A percentile compares a stretch with the other conserved stretches of the same genome.
phyloP scores from a whole-genome alignment of 805 yeast species.

The Yamadazyma ubonensis region DNA sequence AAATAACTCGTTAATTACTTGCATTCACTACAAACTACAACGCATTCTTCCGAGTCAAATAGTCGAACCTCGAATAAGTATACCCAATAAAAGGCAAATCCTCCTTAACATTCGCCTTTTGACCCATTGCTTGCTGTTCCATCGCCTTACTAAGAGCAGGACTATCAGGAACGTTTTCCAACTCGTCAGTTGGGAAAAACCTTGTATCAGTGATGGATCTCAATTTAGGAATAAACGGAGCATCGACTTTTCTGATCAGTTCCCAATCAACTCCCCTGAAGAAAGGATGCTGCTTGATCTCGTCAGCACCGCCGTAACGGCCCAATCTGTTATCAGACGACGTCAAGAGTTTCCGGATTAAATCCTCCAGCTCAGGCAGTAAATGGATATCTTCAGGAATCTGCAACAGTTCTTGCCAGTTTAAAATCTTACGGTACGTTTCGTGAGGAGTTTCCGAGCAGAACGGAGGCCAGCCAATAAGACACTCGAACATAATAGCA shows the following conservation, averaged over 20 bases:
- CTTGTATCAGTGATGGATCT: constrained; percentile 93
- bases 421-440: constrained; percentile 85
- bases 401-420: constrained; percentile 84
- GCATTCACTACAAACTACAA: constrained; percentile 20
- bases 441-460: constrained; percentile 94
- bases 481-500: constrained; percentile 94
- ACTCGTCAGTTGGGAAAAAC: constrained; percentile 96
- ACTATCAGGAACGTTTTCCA: constrained; percentile 84
- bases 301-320: constrained; percentile 87
- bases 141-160: constrained; percentile 61
- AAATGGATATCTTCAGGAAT: constrained; percentile 92
- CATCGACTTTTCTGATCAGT: constrained; percentile 80
- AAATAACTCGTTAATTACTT: no score
- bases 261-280: constrained; percentile 97
- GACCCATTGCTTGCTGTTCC: constrained; percentile 45
- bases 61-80: constrained; percentile 93
- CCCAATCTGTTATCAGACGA: constrained; percentile 81
- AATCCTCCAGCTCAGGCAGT: constrained; percentile 84
- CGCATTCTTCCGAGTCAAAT: constrained; percentile 75
- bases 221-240: constrained; percentile 91
- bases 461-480: constrained; percentile 97
- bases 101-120: constrained; percentile 58
- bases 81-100: constrained; percentile 97
- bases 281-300: constrained; percentile 86
- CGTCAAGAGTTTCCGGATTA: constrained; percentile 73